Percentiles rank a stretch among this genome's conserved stretches.
Evolutionary conservation across 371 early-diverging fungal species (phyloP).

Genomic region (Mucor irregularis): DNA sequence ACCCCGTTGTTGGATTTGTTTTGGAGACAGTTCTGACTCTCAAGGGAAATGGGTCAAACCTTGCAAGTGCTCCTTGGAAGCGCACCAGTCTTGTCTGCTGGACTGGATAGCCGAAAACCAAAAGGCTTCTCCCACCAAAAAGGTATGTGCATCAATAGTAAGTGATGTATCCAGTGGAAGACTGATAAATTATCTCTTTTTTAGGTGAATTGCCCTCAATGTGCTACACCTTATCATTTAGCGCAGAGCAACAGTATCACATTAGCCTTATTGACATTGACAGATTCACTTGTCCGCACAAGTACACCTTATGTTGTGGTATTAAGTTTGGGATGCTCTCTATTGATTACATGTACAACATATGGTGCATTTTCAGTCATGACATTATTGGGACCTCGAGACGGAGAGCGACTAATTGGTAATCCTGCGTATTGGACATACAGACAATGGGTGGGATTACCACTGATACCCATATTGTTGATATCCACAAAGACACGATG

Average conservation of each 20-base stretch:
- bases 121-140: constrained; percentile 28
- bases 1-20: constrained; percentile 68
- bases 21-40: constrained; percentile 63
- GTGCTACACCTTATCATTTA: constrained; percentile 64
- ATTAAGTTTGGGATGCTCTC: constrained; percentile 62
- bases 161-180: not conserved
- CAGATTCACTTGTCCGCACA: constrained; percentile 61
- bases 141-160: not conserved
- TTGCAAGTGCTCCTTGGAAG: constrained; percentile 72
- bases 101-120: constrained; percentile 79
- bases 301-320: constrained; percentile 66
- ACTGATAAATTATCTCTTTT: not conserved
- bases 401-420: constrained; percentile 67
- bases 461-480: constrained; percentile 65
- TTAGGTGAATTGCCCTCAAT: constrained; percentile 78
- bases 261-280: constrained; percentile 49
- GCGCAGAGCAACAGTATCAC: constrained; percentile 54
- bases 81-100: constrained; percentile 74
- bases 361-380: constrained; percentile 73
- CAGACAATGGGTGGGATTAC: constrained; percentile 67
- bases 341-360: constrained; percentile 61
- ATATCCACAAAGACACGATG: constrained; percentile 58
- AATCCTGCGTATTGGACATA: constrained; percentile 63
- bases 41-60: constrained; percentile 70
- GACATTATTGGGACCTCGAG: constrained; percentile 64